Conservation (phyloP, 2,329 filamentous ascomycete species). For the Tetracladium maxilliforme region DNA sequence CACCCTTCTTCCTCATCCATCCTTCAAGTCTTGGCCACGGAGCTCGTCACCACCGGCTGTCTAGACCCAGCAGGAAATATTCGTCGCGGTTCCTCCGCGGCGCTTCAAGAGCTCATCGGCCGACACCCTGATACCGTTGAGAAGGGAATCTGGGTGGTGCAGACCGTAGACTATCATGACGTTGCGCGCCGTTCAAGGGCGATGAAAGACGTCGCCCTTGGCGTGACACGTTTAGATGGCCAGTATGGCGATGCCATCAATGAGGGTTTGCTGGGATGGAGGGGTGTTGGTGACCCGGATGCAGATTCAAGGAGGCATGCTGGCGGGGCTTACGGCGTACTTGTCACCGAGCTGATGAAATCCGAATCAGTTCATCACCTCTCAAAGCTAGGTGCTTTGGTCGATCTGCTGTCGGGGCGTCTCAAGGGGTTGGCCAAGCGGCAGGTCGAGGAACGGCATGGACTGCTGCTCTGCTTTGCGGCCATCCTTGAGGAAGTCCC, state of each 20-base stretch:
- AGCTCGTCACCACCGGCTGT: constrained; percentile 69
- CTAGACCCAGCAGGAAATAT: constrained; percentile 90
- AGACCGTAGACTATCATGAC: constrained; percentile 83
- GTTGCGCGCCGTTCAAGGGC: constrained; percentile 79
- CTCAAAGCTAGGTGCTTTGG: too few species aligned
- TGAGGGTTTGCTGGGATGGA: constrained; percentile 64
- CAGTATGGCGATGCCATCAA: constrained; percentile 60
- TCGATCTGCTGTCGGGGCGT: too few species aligned
- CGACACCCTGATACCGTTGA: constrained; percentile 76
- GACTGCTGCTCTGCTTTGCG: constrained; percentile 46
- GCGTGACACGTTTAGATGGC: constrained; percentile 44
- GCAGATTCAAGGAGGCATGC: constrained; percentile 57
- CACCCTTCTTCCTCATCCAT: constrained; percentile 20
- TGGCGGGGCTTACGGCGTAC: constrained; percentile 50
- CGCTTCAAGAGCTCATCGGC: constrained; percentile 84
- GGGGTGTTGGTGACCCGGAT: constrained; percentile 74
- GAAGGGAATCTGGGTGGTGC: constrained; percentile 74
- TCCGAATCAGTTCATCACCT: constrained; percentile 27
- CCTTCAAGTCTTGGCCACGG: constrained; percentile 65
- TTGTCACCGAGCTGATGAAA: constrained; percentile 29
- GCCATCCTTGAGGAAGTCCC: background rate
- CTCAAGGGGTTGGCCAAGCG: constrained; percentile 29
- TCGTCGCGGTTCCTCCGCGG: constrained; percentile 79
- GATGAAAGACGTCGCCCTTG: constrained; percentile 60
- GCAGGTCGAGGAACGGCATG: constrained; percentile 58